These are phyloP conservation scores for Hibiscus syriacus DNA, from an alignment of 345 rosid species.

Conservation along the genomic window DNA sequence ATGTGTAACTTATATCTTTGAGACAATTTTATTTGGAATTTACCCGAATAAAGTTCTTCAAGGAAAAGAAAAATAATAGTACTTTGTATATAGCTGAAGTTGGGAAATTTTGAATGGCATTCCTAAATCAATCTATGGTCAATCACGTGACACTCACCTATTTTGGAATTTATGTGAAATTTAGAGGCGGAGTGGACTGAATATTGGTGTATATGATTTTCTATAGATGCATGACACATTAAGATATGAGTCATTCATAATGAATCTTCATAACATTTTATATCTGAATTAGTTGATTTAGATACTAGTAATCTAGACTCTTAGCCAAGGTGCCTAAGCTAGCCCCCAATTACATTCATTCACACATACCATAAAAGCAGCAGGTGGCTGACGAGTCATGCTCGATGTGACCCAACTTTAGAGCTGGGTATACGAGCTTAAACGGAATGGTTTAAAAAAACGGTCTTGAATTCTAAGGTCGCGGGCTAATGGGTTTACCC, in stretches of 20 bases:
- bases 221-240: no score
- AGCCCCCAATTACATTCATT: neutral
- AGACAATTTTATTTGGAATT: neutral
- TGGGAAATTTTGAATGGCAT: neutral
- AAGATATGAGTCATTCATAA: no score
- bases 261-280: no score
- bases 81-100: neutral
- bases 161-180: conserved; percentile 27
- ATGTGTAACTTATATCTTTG: neutral
- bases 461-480: no score
- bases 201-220: neutral
- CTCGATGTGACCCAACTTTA: conserved; percentile 26
- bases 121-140: neutral
- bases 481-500: no score
- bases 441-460: no score
- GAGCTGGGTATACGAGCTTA: no score
- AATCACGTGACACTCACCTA: conserved; percentile 16
- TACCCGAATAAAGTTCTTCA: neutral
- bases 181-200: conserved; percentile 4
- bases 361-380: neutral
- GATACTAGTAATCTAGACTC: no score
- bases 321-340: no score
- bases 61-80: neutral
- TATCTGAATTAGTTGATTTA: no score
- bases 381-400: conserved; percentile 10